Conservation (phyloP, 2,329 filamentous ascomycete genomes). For the Cephalotrichum gorgonifer region DNA sequence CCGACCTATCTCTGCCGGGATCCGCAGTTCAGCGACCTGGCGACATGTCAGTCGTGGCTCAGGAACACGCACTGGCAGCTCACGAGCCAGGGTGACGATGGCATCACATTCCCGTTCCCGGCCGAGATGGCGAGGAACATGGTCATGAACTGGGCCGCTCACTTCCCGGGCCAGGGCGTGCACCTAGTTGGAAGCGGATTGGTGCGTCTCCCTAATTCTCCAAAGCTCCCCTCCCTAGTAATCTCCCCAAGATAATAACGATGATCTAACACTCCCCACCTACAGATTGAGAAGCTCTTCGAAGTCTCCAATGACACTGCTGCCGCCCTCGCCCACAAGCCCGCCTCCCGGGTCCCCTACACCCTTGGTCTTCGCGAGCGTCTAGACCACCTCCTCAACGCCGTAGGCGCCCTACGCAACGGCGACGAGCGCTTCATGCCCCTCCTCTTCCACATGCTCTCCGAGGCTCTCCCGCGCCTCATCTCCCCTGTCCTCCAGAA, state of each 20-base stretch:
- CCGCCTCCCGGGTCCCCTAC: conserved; percentile 51
- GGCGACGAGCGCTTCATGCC: conserved; percentile 70
- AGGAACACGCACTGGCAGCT: conserved; percentile 56
- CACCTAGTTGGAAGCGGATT: conserved; percentile 66
- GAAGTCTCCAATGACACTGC: conserved; percentile 50
- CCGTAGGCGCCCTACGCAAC: conserved; percentile 61
- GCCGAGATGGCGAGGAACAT: conserved; percentile 54
- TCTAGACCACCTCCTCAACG: conserved; percentile 56
- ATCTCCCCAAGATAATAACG: neutral
- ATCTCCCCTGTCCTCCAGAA: conserved; percentile 50
- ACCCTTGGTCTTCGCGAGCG: conserved; percentile 61
- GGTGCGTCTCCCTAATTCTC: conserved; percentile 36
- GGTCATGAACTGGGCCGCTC: conserved; percentile 53
- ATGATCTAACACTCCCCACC: neutral
- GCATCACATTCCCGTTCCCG: conserved; percentile 53
- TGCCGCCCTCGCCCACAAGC: conserved; percentile 46
- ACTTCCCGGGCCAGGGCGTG: conserved; percentile 62
- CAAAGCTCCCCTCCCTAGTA: neutral
- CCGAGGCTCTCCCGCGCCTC: conserved; percentile 57
- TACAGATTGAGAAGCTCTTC: conserved; percentile 67
- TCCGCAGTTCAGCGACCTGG: conserved; percentile 42
- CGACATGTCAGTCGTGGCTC: conserved; percentile 54
- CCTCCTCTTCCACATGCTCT: conserved; percentile 64
- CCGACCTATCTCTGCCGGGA: conserved; percentile 42
- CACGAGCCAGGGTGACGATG: conserved; percentile 28